Base-by-base conservation (phyloP, 805 yeast species). In the Saturnispora serradocipensis region DNA sequence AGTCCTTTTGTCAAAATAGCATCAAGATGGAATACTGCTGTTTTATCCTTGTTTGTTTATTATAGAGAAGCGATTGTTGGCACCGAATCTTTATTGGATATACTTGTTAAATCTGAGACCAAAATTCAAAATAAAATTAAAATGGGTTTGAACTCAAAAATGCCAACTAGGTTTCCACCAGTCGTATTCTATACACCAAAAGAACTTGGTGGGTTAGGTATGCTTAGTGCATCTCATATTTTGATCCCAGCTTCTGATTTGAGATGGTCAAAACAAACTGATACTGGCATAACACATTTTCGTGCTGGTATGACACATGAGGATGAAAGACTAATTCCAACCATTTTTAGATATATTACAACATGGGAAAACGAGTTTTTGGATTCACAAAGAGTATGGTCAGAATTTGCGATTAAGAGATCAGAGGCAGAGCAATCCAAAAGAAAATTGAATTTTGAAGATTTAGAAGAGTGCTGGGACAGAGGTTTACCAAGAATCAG, bases 161-260 rank as follows among this genome's bases (percentile, higher is more conserved):
- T 93, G 99, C 99, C 99, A 0, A 83, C 97, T 0, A 75, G 99
- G 51, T 93, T 93, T 69, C 99, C 99, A 3, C 99, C 99, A 0
- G 97, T 97, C 3, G 99, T 93, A 0, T 93, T 93, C 61, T 93
- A 93, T 64, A 89, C 99, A 0, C 99, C 99, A 0, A 91, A 90
- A 59, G 99, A 93, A 65, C 70, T 93, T 3, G 99, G 99, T 48
- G 99, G 99, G 43, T 71, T 93, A 43, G 99, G 99, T 25, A 93
- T 93, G 99, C 72, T 93, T 25, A 87, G 96, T 73, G 98, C 98
- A 0, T 88, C 97, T 13, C 99, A 93, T 65, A 88, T 93, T 47
- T 72, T 93, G 56, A 93, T 93, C 57, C 99, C 99, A 0, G 86
- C 95, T 0, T 84, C 96, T 5, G 99, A 93, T 66, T 69, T 91